These are phyloP conservation scores for Phaseolus lunatus DNA, from an alignment of 306 rosid species.

Conservation along the genomic window DNA sequence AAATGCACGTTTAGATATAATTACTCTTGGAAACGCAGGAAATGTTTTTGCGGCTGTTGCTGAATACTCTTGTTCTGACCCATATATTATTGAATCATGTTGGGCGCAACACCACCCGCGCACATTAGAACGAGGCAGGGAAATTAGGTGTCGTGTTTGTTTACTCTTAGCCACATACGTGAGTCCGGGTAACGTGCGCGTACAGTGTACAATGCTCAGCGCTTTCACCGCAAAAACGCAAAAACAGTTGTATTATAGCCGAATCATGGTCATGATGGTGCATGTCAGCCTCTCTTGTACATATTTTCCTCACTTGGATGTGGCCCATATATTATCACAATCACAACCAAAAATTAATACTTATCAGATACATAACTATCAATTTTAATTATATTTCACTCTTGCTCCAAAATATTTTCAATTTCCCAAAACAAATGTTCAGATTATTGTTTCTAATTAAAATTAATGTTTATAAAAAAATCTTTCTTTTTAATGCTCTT, in stretches of 20 bases:
- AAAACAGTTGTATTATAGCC: conserved; percentile 7
- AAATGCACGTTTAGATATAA: not conserved
- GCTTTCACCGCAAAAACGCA: conserved; percentile 31
- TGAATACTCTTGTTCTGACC: not conserved
- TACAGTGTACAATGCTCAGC: conserved; percentile 41
- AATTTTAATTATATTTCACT: no score
- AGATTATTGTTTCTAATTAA: not conserved
- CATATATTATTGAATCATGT: conserved; percentile 13
- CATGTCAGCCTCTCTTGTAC: not conserved
- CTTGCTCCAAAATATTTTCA: no score
- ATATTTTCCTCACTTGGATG: not conserved
- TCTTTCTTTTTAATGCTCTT: no score
- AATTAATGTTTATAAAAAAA: no score
- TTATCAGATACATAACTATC: no score
- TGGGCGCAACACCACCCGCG: conserved; percentile 24
- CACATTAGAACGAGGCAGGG: conserved; percentile 41
- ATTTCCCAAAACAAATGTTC: no score
- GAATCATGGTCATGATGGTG: conserved; percentile 29
- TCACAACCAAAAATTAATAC: no score
- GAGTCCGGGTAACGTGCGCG: conserved; percentile 53
- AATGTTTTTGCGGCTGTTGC: not conserved
- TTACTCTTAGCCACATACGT: not conserved
- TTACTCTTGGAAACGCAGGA: not conserved
- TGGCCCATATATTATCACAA: conserved; percentile 23
- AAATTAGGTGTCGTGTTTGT: conserved; percentile 40